Conservation (phyloP, 2,329 filamentous ascomycete species). For the Huntiella decipiens region DNA sequence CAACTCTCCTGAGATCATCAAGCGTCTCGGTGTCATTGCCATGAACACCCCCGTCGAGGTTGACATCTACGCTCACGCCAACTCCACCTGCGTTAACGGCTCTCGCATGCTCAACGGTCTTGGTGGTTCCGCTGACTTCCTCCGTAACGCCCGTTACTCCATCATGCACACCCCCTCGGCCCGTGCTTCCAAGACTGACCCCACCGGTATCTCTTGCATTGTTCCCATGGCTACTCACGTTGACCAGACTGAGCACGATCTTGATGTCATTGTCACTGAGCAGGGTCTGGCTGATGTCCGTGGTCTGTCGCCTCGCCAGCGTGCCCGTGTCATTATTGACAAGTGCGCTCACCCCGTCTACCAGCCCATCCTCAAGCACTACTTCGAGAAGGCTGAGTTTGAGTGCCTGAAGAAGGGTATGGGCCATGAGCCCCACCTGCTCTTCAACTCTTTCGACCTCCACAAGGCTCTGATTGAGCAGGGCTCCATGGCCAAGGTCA, state of each 20-base stretch:
- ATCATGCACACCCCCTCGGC: conserved; percentile 88
- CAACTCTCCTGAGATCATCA: conserved; percentile 81
- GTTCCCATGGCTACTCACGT: conserved; percentile 89
- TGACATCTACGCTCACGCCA: conserved; percentile 87
- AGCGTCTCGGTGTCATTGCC: conserved; percentile 68
- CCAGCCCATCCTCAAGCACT: conserved; percentile 60
- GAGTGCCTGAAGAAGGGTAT: conserved; percentile 72
- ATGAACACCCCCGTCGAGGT: conserved; percentile 95
- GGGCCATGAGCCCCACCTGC: conserved; percentile 76
- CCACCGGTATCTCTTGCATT: conserved; percentile 65
- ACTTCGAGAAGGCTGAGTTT: conserved; percentile 70
- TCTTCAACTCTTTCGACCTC: conserved; percentile 79
- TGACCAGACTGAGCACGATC: conserved; percentile 83
- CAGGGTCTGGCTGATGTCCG: conserved; percentile 68
- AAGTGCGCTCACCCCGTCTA: conserved; percentile 79
- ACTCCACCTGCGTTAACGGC: conserved; percentile 78
- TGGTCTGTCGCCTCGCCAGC: conserved; percentile 59
- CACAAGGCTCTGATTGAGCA: conserved; percentile 66
- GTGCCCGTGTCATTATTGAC: conserved; percentile 67
- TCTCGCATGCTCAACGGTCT: conserved; percentile 74
- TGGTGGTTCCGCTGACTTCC: conserved; percentile 65
- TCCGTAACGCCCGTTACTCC: conserved; percentile 60
- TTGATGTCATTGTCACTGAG: conserved; percentile 68
- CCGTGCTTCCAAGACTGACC: conserved; percentile 64
- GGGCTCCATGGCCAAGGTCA: conserved; percentile 70